Evolutionary conservation across 2,329 filamentous ascomycete species (phyloP).

Genomic region (Bipolaris victoriae): DNA sequence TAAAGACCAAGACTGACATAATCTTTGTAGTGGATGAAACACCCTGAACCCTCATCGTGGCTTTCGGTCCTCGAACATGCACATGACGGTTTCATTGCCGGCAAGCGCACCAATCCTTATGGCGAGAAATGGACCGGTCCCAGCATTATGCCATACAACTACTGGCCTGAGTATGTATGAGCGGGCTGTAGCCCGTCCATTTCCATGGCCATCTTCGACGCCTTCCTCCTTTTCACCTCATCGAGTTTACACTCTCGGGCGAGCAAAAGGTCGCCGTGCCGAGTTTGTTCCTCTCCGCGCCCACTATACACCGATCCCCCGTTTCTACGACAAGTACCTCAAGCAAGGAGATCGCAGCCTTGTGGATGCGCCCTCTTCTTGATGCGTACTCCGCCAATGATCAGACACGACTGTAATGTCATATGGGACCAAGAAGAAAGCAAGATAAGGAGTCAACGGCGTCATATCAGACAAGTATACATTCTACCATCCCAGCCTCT

Average conservation of each 20-base stretch:
- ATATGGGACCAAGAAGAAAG: not conserved
- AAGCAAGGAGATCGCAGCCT: not conserved
- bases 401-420: no score
- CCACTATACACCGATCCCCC: not conserved
- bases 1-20: conserved; percentile 29
- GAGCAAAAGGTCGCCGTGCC: conserved; percentile 29
- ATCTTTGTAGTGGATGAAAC: conserved; percentile 57
- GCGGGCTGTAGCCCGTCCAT: not conserved
- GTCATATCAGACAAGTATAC: not conserved
- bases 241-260: conserved; percentile 14
- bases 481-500: not conserved
- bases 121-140: conserved; percentile 62
- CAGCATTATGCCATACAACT: conserved; percentile 55
- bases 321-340: not conserved
- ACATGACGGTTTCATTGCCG: conserved; percentile 61
- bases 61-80: conserved; percentile 60
- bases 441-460: not conserved
- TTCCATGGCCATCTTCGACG: not conserved
- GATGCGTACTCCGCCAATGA: no score
- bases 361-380: not conserved
- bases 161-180: conserved; percentile 59
- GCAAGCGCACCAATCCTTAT: conserved; percentile 59
- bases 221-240: conserved; percentile 5
- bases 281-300: not conserved
- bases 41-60: conserved; percentile 63